Evolutionary conservation across 331 rosid genomes (phyloP).

Genomic region (Saraca asoca): DNA sequence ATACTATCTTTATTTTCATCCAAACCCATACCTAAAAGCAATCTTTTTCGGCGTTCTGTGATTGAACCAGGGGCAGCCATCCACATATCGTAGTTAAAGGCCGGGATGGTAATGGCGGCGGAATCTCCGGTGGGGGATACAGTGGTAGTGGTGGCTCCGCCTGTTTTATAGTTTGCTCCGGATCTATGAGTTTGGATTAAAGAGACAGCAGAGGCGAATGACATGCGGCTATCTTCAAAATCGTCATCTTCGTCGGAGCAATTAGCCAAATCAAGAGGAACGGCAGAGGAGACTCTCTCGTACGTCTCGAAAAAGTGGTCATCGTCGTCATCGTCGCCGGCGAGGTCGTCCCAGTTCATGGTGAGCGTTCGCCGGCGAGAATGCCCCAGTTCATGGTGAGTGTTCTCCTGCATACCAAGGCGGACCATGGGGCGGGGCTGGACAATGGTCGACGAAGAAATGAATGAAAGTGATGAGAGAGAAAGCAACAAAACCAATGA

Average conservation of each 20-base stretch:
- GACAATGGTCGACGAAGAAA: neutral
- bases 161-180: too few relatives aligned
- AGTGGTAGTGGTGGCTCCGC: too few relatives aligned
- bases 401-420: too few relatives aligned
- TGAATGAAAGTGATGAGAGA: neutral
- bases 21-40: conserved; percentile 73
- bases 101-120: neutral
- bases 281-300: conserved; percentile 49
- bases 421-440: conserved; percentile 15
- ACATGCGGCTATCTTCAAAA: conserved; percentile 56
- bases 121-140: neutral
- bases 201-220: conserved; percentile 61
- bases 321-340: conserved; percentile 57
- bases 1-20: conserved; percentile 46
- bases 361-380: conserved; percentile 66
- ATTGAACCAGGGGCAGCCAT: conserved; percentile 75
- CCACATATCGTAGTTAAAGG: conserved; percentile 72
- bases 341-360: conserved; percentile 80
- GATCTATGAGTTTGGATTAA: too few relatives aligned
- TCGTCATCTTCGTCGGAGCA: conserved; percentile 52
- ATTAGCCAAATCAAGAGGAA: conserved; percentile 42
- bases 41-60: conserved; percentile 50
- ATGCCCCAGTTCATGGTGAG: too few relatives aligned
- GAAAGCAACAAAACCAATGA: too few relatives aligned
- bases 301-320: conserved; percentile 59